Evolutionary conservation across 2,329 filamentous ascomycete species (phyloP).

Genomic region (Zymoseptoria passerinii): DNA sequence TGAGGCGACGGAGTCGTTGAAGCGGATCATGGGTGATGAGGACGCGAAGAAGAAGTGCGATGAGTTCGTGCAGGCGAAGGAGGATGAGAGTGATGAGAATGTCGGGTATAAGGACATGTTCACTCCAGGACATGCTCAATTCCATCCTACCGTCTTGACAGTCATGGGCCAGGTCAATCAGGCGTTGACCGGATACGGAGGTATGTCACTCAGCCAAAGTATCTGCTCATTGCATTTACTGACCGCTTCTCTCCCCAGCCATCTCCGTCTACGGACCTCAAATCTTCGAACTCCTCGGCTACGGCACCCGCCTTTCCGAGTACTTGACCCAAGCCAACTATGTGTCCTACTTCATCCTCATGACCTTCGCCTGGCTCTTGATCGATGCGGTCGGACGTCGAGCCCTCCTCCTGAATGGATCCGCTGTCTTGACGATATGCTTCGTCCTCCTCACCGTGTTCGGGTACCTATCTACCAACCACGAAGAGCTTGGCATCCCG

Average conservation of each 20-base stretch:
- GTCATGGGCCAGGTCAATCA: conserved; percentile 58
- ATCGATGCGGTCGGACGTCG: conserved; percentile 50
- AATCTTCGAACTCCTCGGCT: conserved; percentile 55
- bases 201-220: conserved; percentile 2
- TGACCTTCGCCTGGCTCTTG: conserved; percentile 53
- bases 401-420: conserved; percentile 47
- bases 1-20: conserved; percentile 44
- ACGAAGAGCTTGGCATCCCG: conserved; percentile 32
- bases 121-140: conserved; percentile 46
- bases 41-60: conserved; percentile 43
- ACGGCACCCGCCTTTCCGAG: conserved; percentile 44
- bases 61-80: conserved; percentile 43
- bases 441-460: conserved; percentile 48
- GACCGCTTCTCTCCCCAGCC: conserved; percentile 30
- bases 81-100: conserved; percentile 38
- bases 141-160: conserved; percentile 53
- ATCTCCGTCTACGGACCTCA: conserved; percentile 57
- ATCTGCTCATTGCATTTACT: neutral
- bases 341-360: conserved; percentile 51
- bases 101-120: conserved; percentile 52
- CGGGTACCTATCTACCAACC: conserved; percentile 41
- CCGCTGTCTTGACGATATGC: conserved; percentile 39
- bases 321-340: conserved; percentile 54
- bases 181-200: conserved; percentile 42
- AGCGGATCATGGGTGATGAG: conserved; percentile 43